phyloP scores from a whole-genome alignment of 2,329 filamentous ascomycete species.

The Cryphonectria naterciae region DNA sequence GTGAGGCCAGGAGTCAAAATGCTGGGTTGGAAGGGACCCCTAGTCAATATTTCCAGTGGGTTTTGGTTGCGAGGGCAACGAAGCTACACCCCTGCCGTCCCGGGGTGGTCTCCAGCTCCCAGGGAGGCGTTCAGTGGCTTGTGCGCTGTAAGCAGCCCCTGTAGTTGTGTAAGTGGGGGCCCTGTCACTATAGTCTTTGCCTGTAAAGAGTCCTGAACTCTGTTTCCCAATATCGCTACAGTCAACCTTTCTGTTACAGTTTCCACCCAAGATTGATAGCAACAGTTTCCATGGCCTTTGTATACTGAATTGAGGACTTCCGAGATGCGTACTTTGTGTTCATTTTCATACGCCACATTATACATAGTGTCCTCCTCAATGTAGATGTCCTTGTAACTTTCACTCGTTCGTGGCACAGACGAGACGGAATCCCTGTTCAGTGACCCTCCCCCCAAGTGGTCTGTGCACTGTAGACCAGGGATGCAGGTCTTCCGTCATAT shows the following conservation, averaged over 20 bases:
- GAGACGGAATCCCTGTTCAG: not conserved
- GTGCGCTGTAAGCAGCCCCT: not conserved
- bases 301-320: too few relatives aligned
- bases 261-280: too few relatives aligned
- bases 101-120: not conserved
- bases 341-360: too few relatives aligned
- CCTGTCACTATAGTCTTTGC: not conserved
- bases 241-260: too few relatives aligned
- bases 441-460: not conserved
- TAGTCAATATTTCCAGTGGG: constrained; percentile 18
- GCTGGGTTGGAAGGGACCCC: not conserved
- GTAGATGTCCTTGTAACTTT: too few relatives aligned
- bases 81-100: not conserved
- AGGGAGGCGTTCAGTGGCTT: not conserved
- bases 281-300: too few relatives aligned
- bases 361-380: too few relatives aligned
- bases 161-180: not conserved
- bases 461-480: constrained; percentile 11
- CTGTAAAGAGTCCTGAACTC: not conserved
- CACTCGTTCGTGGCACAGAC: not conserved
- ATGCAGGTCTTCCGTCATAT: constrained; percentile 17
- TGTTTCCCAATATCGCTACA: too few relatives aligned
- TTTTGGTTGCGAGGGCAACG: constrained; percentile 13
- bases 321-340: too few relatives aligned
- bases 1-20: not conserved